Conservation (phyloP, 108 stramenopile genomes). For the Cyclotella baltica region DNA sequence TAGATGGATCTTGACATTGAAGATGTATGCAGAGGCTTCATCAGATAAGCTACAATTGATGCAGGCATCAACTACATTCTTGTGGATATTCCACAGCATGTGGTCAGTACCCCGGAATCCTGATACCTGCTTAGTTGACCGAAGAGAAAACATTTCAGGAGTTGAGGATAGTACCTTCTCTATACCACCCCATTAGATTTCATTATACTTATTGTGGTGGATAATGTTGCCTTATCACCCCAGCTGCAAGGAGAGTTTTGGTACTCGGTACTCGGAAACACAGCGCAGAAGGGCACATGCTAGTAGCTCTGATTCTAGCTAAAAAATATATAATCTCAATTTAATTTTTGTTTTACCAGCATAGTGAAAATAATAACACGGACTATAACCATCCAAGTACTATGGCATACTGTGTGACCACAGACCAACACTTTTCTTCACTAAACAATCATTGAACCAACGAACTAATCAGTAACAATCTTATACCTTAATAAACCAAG, state of each 20-base stretch:
- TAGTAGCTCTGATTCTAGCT: no score
- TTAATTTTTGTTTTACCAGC: no score
- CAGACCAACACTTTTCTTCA: no score
- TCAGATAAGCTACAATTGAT: neutral
- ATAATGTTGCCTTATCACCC: neutral
- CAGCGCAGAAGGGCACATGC: no score
- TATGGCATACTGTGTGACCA: no score
- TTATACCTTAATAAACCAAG: no score
- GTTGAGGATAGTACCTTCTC: neutral
- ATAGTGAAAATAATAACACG: no score
- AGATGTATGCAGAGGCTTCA: neutral
- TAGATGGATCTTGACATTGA: neutral
- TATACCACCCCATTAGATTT: neutral
- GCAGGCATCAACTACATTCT: neutral
- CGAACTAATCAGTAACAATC: no score
- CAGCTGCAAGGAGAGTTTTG: neutral
- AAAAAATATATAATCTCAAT: no score
- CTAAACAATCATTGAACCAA: no score
- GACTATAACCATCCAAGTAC: no score
- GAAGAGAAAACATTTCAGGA: constrained; percentile 8
- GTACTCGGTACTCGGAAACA: no score
- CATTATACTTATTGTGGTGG: neutral
- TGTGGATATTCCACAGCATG: neutral
- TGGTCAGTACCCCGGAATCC: neutral
- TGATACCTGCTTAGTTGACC: neutral